Percentiles rank a stretch among this genome's conserved stretches.
These are phyloP conservation scores for Diaporthe destruens DNA, from an alignment of 2,329 filamentous ascomycete genomes.

Conservation along the genomic window DNA sequence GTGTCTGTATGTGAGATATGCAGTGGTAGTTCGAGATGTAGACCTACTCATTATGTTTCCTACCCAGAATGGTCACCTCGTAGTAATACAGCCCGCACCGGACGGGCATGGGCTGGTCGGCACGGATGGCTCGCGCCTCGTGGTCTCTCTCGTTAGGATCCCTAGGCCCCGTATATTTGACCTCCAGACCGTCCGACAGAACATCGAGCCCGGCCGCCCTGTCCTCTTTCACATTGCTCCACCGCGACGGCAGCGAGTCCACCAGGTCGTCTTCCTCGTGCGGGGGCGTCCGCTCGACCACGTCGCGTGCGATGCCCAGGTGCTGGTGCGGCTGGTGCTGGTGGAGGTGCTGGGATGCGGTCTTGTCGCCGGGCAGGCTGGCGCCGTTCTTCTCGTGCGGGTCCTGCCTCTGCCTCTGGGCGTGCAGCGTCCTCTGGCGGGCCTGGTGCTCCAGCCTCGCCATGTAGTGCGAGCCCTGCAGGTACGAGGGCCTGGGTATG, in stretches of 20 bases:
- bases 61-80: constrained; percentile 71
- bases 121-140: constrained; percentile 85
- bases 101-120: constrained; percentile 87
- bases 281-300: constrained; percentile 80
- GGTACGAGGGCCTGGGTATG: constrained; percentile 89
- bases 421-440: constrained; percentile 66
- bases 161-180: constrained; percentile 68
- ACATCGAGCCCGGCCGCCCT: constrained; percentile 82
- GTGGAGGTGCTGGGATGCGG: constrained; percentile 58
- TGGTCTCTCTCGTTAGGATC: constrained; percentile 67
- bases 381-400: constrained; percentile 60
- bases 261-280: constrained; percentile 70
- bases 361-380: constrained; percentile 66
- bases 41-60: constrained; percentile 68
- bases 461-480: constrained; percentile 82
- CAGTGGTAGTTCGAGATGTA: constrained; percentile 3
- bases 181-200: constrained; percentile 77
- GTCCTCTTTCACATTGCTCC: constrained; percentile 77
- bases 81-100: constrained; percentile 97
- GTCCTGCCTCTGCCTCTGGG: constrained; percentile 61
- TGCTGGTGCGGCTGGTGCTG: constrained; percentile 52
- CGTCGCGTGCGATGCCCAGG: constrained; percentile 84
- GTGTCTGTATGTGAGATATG: neutral
- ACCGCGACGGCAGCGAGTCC: constrained; percentile 81
- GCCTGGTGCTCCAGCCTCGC: constrained; percentile 79